phyloP scores from a whole-genome alignment of 1,139 yeast genomes.

The Debaryomyces nepalensis region DNA sequence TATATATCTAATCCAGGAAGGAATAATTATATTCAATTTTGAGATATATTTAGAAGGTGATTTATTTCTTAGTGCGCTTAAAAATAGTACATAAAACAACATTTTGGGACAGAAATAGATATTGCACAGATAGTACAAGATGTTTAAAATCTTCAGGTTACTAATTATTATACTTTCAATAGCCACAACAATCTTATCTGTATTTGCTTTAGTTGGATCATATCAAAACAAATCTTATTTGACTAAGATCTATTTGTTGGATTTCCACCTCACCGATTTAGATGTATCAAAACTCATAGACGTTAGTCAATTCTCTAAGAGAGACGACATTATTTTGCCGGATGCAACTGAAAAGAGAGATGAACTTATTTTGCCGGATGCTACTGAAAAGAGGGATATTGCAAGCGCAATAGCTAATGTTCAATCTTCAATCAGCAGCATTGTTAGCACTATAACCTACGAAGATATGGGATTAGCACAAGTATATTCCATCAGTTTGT shows the following conservation, averaged over 20 bases:
- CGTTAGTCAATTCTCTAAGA: constrained; percentile 16
- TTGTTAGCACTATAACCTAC: constrained; percentile 24
- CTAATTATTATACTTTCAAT: constrained; percentile 40
- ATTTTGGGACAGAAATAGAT: too few relatives aligned
- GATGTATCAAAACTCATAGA: constrained; percentile 38
- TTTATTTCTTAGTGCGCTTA: too few relatives aligned
- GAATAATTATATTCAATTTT: too few relatives aligned
- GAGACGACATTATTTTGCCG: constrained; percentile 10
- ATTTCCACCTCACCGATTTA: constrained; percentile 41
- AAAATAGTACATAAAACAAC: constrained; percentile 1
- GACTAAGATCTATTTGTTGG: constrained; percentile 42
- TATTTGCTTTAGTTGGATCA: constrained; percentile 49
- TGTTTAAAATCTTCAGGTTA: constrained; percentile 42
- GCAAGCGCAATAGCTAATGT: constrained; percentile 1
- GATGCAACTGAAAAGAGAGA: constrained; percentile 6
- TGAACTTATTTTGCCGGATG: not conserved
- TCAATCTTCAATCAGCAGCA: constrained; percentile 2
- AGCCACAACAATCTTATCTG: constrained; percentile 38
- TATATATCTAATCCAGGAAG: too few relatives aligned
- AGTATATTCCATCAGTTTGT: constrained; percentile 65
- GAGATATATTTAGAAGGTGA: constrained; percentile 3
- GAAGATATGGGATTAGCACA: constrained; percentile 57
- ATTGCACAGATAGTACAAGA: too few relatives aligned
- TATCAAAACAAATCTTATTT: constrained; percentile 40
- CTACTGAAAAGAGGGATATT: constrained; percentile 7